Evolutionary conservation across 2,329 filamentous ascomycete species (phyloP).

Genomic region (Gnomoniopsis sp.): DNA sequence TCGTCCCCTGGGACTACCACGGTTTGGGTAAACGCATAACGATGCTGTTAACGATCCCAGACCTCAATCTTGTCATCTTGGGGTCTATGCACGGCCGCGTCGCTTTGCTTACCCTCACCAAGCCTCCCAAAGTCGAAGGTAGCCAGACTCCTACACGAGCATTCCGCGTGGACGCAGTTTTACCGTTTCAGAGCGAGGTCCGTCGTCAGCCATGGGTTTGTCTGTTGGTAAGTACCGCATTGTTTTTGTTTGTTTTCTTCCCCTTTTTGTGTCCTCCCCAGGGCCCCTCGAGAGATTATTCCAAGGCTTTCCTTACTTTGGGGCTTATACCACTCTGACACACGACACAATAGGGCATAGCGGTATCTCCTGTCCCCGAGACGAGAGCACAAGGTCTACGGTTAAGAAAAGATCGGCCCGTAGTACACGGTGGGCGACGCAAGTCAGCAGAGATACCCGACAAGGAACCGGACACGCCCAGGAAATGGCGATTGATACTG

Average conservation of each 20-base stretch:
- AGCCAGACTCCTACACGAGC: conserved; percentile 32
- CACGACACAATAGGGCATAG: conserved; percentile 47
- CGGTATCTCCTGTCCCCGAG: conserved; percentile 60
- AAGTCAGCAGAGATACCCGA: conserved; percentile 16
- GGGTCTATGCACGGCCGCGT: conserved; percentile 66
- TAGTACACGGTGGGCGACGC: conserved; percentile 1
- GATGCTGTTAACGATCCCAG: conserved; percentile 62
- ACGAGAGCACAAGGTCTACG: conserved; percentile 26
- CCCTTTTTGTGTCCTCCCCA: no score
- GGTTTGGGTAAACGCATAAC: conserved; percentile 50
- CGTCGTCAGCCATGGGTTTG: conserved; percentile 43
- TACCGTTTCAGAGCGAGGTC: conserved; percentile 48
- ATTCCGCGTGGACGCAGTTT: conserved; percentile 52
- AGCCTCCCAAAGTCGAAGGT: conserved; percentile 27
- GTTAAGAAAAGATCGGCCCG: conserved; percentile 16
- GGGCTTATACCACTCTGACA: no score
- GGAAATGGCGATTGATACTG: conserved; percentile 65
- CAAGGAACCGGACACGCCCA: conserved; percentile 27
- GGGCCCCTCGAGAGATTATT: no score
- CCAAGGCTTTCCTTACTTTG: no score
- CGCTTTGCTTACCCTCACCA: conserved; percentile 58
- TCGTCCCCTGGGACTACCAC: conserved; percentile 31
- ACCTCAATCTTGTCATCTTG: conserved; percentile 66
- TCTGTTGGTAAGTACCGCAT: conserved; percentile 39
- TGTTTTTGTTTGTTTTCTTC: no score